Conservation (phyloP, 768 basidiomycete species). For the Kwoniella heveanensis region DNA sequence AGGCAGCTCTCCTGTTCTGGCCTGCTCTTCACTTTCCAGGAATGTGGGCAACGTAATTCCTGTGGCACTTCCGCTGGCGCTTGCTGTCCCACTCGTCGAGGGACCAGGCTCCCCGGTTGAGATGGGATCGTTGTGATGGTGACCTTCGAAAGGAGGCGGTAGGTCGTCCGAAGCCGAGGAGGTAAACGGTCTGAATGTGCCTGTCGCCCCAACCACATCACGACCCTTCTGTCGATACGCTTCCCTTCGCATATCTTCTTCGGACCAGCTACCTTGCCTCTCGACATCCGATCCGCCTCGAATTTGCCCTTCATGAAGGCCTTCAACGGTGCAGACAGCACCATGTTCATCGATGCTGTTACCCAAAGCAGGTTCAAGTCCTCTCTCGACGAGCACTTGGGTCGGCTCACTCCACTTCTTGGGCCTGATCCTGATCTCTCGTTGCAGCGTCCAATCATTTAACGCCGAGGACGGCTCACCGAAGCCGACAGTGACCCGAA, state of each 20-base stretch:
- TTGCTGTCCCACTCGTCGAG: constrained; percentile 7
- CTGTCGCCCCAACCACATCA: constrained; percentile 48
- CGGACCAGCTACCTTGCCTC: constrained; percentile 19
- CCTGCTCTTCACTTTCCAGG: constrained; percentile 41
- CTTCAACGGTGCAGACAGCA: not conserved
- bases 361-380: constrained; percentile 24
- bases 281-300: not conserved
- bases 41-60: constrained; percentile 36
- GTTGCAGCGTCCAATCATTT: constrained; percentile 32
- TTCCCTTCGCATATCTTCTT: constrained; percentile 40
- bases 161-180: constrained; percentile 15
- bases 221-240: constrained; percentile 52
- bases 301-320: not conserved
- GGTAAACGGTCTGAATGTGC: constrained; percentile 34
- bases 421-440: constrained; percentile 32
- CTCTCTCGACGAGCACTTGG: constrained; percentile 30
- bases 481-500: constrained; percentile 75
- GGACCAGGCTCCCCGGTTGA: constrained; percentile 20
- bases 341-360: constrained; percentile 1
- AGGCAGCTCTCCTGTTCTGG: constrained; percentile 35
- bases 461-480: constrained; percentile 20
- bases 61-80: constrained; percentile 1
- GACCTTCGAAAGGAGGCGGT: constrained; percentile 48
- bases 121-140: not conserved
- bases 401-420: constrained; percentile 38